Evolutionary conservation across 2,329 filamentous ascomycete genomes (phyloP).

Genomic region (Xylariaceae sp.): DNA sequence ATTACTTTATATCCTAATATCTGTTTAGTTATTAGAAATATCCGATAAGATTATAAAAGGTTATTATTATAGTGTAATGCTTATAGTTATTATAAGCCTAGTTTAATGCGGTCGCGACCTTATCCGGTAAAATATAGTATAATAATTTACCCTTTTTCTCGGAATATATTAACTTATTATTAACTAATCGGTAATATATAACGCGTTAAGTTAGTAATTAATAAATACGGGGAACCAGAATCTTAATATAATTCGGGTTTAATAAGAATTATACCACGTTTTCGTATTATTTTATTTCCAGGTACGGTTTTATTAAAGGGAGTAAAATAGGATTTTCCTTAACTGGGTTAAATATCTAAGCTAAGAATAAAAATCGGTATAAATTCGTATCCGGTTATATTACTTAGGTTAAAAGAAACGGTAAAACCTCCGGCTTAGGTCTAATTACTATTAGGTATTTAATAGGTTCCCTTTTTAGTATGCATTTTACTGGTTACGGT

Average conservation of each 20-base stretch:
- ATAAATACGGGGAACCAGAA: background rate
- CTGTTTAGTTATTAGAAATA: constrained; percentile 1
- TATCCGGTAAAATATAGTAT: too few relatives aligned
- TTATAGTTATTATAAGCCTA: background rate
- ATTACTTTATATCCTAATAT: background rate
- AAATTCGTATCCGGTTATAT: too few relatives aligned
- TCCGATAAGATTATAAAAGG: too few relatives aligned
- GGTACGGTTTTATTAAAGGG: background rate
- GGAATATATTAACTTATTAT: too few relatives aligned
- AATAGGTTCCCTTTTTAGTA: background rate
- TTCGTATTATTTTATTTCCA: background rate
- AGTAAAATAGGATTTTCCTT: too few relatives aligned
- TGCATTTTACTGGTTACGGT: too few relatives aligned
- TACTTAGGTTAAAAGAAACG: background rate
- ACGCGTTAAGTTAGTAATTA: background rate
- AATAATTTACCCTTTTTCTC: too few relatives aligned
- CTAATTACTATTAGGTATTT: background rate
- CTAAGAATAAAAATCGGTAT: too few relatives aligned
- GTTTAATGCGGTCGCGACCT: background rate
- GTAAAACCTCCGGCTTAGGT: background rate
- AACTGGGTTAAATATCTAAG: too few relatives aligned
- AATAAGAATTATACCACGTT: background rate
- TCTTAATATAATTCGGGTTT: too few relatives aligned
- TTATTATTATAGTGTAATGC: background rate
- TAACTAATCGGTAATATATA: background rate